Evolutionary conservation across 2,329 filamentous ascomycete genomes (phyloP).

Genomic region (Colletotrichum eleusines): DNA sequence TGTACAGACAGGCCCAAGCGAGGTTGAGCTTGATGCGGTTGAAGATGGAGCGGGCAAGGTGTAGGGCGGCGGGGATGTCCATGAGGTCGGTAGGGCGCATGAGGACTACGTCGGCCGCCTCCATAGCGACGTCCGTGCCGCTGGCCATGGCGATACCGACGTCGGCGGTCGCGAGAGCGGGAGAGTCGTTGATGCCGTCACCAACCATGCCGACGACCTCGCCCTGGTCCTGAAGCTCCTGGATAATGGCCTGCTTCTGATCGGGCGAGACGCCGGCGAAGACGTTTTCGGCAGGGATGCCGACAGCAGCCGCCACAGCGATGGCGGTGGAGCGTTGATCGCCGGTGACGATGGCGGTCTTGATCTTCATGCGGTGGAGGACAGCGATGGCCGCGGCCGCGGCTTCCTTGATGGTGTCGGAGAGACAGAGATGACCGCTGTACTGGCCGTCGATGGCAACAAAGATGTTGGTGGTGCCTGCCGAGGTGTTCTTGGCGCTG

Average conservation of each 20-base stretch:
- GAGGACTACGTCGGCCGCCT: slow-evolving; percentile 94
- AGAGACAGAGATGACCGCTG: slow-evolving; percentile 84
- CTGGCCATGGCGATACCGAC: slow-evolving; percentile 93
- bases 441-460: slow-evolving; percentile 87
- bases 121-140: slow-evolving; percentile 97
- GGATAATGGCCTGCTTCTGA: slow-evolving; percentile 90
- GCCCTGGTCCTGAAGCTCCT: slow-evolving; percentile 78
- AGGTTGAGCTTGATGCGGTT: slow-evolving; percentile 93
- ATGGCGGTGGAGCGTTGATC: slow-evolving; percentile 88
- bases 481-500: slow-evolving; percentile 51
- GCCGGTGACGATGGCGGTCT: slow-evolving; percentile 92
- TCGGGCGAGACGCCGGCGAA: slow-evolving; percentile 90
- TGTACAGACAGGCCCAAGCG: slow-evolving; percentile 93
- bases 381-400: slow-evolving; percentile 85
- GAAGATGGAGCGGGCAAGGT: slow-evolving; percentile 88
- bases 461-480: slow-evolving; percentile 91
- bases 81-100: slow-evolving; percentile 94
- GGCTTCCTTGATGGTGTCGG: slow-evolving; percentile 91
- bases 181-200: slow-evolving; percentile 98
- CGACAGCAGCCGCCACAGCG: slow-evolving; percentile 84
- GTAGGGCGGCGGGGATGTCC: slow-evolving; percentile 88
- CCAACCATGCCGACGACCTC: slow-evolving; percentile 95
- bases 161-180: slow-evolving; percentile 90
- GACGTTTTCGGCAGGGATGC: slow-evolving; percentile 81
- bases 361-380: slow-evolving; percentile 85